A percentile compares a stretch with the other conserved stretches of the same genome.
phyloP scores from a whole-genome alignment of 495 filamentous ascomycete species.

The Neurospora sp. region DNA sequence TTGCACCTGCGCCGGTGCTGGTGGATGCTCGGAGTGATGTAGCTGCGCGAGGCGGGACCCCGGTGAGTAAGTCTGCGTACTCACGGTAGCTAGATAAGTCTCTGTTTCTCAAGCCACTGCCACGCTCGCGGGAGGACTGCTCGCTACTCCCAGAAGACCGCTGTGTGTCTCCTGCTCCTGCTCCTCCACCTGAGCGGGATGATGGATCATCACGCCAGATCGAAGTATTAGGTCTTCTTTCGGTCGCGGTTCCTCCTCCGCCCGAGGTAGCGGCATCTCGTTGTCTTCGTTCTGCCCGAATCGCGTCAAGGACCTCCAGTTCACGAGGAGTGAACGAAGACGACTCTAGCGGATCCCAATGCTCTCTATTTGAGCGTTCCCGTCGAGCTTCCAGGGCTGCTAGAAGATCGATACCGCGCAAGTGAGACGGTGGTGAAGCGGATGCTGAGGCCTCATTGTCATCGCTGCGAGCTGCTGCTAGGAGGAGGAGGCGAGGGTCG shows the following conservation, averaged over 20 bases:
- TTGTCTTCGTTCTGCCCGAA: not conserved
- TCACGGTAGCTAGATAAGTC: not conserved
- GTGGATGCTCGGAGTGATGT: not conserved
- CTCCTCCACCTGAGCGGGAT: not conserved
- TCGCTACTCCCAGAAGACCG: not conserved
- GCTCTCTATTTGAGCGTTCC: conserved; percentile 6
- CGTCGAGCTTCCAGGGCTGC: not conserved
- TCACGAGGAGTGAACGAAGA: not conserved
- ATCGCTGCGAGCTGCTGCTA: not conserved
- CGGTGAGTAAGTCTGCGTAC: not conserved
- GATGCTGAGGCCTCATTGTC: not conserved
- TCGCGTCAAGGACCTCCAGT: not conserved
- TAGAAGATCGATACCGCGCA: not conserved
- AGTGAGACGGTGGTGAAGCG: not conserved
- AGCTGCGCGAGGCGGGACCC: not conserved
- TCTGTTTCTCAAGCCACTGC: not conserved
- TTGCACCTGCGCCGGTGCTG: not conserved
- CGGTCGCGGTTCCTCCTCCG: not conserved
- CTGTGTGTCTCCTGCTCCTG: not conserved
- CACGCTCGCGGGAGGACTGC: not conserved
- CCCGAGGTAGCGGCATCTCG: not conserved
- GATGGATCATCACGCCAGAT: not conserved
- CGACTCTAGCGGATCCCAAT: conserved; percentile 6
- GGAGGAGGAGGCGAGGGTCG: conserved; percentile 33
- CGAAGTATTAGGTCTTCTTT: not conserved